Base-by-base conservation (phyloP, 1,139 yeast genomes). In the Hemisphaericaspora xylofermentans region DNA sequence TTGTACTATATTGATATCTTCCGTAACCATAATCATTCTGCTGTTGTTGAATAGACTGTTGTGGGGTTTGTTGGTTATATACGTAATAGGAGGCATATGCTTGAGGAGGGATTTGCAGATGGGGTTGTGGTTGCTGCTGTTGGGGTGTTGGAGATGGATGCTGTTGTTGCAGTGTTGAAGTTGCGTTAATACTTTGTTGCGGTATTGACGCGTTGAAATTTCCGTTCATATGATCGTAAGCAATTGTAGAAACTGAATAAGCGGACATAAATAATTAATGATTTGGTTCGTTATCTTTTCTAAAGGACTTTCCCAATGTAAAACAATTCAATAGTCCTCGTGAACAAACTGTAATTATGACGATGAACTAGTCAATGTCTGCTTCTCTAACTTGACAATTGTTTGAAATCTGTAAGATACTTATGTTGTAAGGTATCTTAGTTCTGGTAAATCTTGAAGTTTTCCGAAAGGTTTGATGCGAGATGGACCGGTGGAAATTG, bases 51-150 rank as follows among this genome's bases (percentile, higher is more conserved):
- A 38, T 42, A 17, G 30, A 33, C 19, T 32, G 37, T 29, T 44
- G 46, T 16, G 56, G 42, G 10, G 39, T 33, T 35, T 46, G 49
- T 40, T 55, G 59, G 39, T 58, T 58, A 39, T 53, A 54, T 54
- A 52, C 48, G 38, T 56, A 56, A 38, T 56, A 56, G 12, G 60
- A 54, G 16, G 54, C 51, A 40, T 56, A 54, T 16, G 53, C 48
- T 35, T 48, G 56, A 40, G 51, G 50, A 33, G 43, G 28, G 35
- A 38, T 32, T 25, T 35, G 43, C 32, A 42, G 47, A 30, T 42
- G 46, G 14, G 34, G 43, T 16, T 33, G 43, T 12, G 17, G 42
- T 14, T 24, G 45, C 34, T 42, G 52, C 18, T 38, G 47, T 30
- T 24, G 44, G 25, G 25, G 41, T 31, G 40, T 45, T 28, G 41